Conservation (phyloP, 768 basidiomycete species). For the Phylloporus sp. region DNA sequence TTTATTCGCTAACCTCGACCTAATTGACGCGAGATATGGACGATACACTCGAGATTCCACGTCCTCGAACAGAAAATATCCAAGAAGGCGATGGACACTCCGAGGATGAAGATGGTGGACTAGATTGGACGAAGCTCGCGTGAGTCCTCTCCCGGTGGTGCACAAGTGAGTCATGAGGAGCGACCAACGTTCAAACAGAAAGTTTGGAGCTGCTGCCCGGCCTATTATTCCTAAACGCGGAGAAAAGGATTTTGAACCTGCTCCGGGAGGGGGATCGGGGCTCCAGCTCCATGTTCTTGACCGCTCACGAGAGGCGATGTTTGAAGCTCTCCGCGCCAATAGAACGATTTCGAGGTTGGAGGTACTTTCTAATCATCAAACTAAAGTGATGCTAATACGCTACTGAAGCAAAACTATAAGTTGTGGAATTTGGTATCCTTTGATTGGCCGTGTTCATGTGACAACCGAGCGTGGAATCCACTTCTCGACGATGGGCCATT, state of each 20-base stretch:
- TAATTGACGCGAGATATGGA: no score
- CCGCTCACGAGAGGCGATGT: conserved; percentile 79
- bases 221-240: conserved; percentile 92
- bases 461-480: conserved; percentile 77
- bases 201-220: conserved; percentile 32
- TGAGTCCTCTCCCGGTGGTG: conserved; percentile 29
- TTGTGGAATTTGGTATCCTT: conserved; percentile 76
- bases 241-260: conserved; percentile 96
- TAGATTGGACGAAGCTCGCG: conserved; percentile 82
- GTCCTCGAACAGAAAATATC: conserved; percentile 7
- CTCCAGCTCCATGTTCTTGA: conserved; percentile 81
- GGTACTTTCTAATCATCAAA: not conserved
- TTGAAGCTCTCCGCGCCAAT: conserved; percentile 68
- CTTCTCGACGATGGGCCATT: conserved; percentile 78
- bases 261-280: conserved; percentile 54
- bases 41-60: conserved; percentile 49
- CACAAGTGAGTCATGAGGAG: conserved; percentile 6
- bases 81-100: conserved; percentile 40
- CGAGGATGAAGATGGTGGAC: conserved; percentile 68
- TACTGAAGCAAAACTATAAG: conserved; percentile 65
- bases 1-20: no score
- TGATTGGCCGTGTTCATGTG: conserved; percentile 58
- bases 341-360: conserved; percentile 72
- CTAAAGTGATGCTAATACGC: not conserved
- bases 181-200: conserved; percentile 11